These are phyloP conservation scores for Calonectria pteridis DNA, from an alignment of 2,329 filamentous ascomycete species.

Conservation along the genomic window DNA sequence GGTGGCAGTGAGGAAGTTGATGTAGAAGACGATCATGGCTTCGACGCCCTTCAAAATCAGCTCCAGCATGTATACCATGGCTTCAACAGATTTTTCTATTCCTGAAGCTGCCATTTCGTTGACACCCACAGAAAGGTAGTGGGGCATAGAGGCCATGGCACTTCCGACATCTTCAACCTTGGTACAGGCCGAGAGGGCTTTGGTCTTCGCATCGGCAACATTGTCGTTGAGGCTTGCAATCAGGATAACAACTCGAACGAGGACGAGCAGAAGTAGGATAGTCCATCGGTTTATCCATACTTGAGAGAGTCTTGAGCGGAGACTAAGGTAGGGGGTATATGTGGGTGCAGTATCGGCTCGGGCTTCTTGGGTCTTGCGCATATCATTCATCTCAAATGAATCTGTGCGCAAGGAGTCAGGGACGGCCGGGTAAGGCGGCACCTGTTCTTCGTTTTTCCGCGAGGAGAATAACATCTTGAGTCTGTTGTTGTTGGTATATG, in stretches of 20 bases:
- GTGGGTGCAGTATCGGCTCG: constrained; percentile 72
- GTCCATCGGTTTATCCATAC: constrained; percentile 99
- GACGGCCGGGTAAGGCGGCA: constrained; percentile 51
- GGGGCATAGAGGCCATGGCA: constrained; percentile 97
- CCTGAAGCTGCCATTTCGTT: constrained; percentile 86
- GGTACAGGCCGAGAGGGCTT: constrained; percentile 90
- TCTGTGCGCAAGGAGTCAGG: constrained; percentile 53
- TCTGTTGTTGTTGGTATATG: constrained; percentile 46
- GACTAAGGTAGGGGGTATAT: constrained; percentile 91
- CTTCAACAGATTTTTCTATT: constrained; percentile 84
- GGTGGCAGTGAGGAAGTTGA: constrained; percentile 91
- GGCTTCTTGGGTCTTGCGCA: constrained; percentile 47
- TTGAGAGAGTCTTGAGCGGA: constrained; percentile 91
- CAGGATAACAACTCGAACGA: constrained; percentile 84
- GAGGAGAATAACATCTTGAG: constrained; percentile 55
- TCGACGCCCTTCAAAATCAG: constrained; percentile 87
- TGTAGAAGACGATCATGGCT: constrained; percentile 89
- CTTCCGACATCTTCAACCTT: constrained; percentile 94
- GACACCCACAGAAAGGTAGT: constrained; percentile 90
- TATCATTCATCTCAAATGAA: constrained; percentile 52
- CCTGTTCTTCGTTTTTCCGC: constrained; percentile 47
- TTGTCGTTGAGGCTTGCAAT: constrained; percentile 79
- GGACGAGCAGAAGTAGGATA: constrained; percentile 85
- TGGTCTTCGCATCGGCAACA: constrained; percentile 79
- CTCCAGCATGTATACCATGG: constrained; percentile 81